Conservation (phyloP, 2,329 filamentous ascomycete species). For the Beauveria rudraprayagi region DNA sequence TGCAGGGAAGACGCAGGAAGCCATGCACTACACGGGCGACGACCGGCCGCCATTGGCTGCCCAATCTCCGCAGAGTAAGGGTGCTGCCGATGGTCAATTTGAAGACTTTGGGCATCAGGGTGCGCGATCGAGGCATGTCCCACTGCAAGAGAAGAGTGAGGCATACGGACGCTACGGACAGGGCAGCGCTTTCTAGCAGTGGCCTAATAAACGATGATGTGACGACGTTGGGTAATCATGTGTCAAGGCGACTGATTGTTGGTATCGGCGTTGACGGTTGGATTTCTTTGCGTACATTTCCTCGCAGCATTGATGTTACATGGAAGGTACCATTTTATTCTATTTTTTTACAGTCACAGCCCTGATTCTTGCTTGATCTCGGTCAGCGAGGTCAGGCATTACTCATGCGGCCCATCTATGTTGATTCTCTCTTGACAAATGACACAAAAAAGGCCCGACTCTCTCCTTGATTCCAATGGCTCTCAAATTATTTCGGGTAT, state of each 20-base stretch:
- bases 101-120: constrained; percentile 22
- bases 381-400: background rate
- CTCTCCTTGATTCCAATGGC: background rate
- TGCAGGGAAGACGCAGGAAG: constrained; percentile 47
- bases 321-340: background rate
- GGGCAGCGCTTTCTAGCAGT: background rate
- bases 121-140: constrained; percentile 19
- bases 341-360: background rate
- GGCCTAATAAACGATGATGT: background rate
- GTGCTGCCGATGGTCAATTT: constrained; percentile 16
- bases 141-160: constrained; percentile 26
- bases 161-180: constrained; percentile 28
- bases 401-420: background rate
- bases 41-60: constrained; percentile 22
- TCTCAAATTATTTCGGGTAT: constrained; percentile 2
- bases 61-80: constrained; percentile 15
- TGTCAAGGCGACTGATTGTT: too few relatives aligned
- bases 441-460: background rate
- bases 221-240: background rate
- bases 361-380: background rate
- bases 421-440: background rate
- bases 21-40: constrained; percentile 31
- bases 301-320: background rate
- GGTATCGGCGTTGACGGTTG: background rate
- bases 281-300: background rate